Base-by-base conservation (phyloP, 2,329 filamentous ascomycete genomes). In the Fonsecaea pedrosoi region DNA sequence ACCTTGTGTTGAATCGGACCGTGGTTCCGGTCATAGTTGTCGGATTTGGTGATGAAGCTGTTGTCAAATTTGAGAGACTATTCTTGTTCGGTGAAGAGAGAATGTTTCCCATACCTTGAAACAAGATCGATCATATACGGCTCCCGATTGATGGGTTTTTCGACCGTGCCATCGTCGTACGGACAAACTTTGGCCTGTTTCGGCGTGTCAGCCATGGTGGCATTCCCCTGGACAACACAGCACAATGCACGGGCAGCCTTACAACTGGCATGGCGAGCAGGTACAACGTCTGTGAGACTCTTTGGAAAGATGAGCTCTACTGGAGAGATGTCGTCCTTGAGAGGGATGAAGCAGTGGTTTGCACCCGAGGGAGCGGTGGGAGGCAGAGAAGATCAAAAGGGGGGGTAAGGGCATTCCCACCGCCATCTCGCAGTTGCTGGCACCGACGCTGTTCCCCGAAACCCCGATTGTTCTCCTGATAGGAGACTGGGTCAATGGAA, bases 11-110 rank as follows among this genome's bases (percentile, higher is more conserved):
- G 84, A 35, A 86, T 83, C 8, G 82, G 80, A 9, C 83, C 83
- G 73, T 87, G 85, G 65, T 87, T 88, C 35, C 86, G 82, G 73
- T 88, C 84, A 72, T 87, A 88, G 35, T 81, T 81, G 35, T 78
- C 78, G 40, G 76, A 72, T 60, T 73, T 77, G 21, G 83, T 84
- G 53, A 88, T 79, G 74, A 86, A 87, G 57, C 80, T 84, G 56
- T 50, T 50, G 40, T 58, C 18, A 12, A 38, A 3, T 12, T n/a
- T 64, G 21, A 54, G 61, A 18, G 35, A 25, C 13, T 56, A 38
- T 40, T 55, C 57, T 58, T 40, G 37, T 4, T 42, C n/a, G 7
- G 10, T 9, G 10, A 15, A 53, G 15, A 13, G 38, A 18, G 25
- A 42, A 30, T 25, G 15, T n/a, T 35, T 5, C 32, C 32, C 65